Percentiles rank a stretch among this genome's conserved stretches.
Conservation (phyloP, 1,139 yeast species). For the Trichomonascaceae sp. region DNA sequence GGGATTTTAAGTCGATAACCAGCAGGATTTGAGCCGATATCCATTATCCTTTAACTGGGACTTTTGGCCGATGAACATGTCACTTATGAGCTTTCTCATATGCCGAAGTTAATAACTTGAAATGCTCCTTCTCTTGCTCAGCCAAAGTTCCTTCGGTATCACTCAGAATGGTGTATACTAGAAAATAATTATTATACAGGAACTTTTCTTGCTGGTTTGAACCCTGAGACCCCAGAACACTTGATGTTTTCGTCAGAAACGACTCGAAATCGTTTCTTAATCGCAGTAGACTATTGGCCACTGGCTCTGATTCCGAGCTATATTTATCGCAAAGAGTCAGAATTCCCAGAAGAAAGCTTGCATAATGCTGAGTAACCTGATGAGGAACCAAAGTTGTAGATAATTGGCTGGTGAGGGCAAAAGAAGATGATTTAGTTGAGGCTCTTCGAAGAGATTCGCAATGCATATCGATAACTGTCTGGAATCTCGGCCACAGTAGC, state of each 20-base stretch:
- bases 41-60: too few relatives aligned
- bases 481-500: slow-evolving; percentile 78
- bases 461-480: slow-evolving; percentile 66
- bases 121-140: slow-evolving; percentile 54
- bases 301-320: slow-evolving; percentile 51
- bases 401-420: slow-evolving; percentile 25
- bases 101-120: slow-evolving; percentile 55
- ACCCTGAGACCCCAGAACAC: slow-evolving; percentile 34
- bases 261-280: slow-evolving; percentile 76
- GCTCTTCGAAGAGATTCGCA: slow-evolving; percentile 58
- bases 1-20: background rate
- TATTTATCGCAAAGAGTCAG: slow-evolving; percentile 44
- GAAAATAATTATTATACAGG: slow-evolving; percentile 63
- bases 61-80: too few relatives aligned
- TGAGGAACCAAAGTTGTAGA: slow-evolving; percentile 44
- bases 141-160: slow-evolving; percentile 49
- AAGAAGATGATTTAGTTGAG: slow-evolving; percentile 30
- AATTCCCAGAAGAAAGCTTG: slow-evolving; percentile 67
- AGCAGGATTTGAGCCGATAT: too few relatives aligned
- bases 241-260: slow-evolving; percentile 56
- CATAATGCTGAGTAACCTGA: slow-evolving; percentile 74
- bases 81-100: slow-evolving; percentile 32
- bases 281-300: slow-evolving; percentile 60
- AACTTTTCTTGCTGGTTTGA: slow-evolving; percentile 57
- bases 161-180: slow-evolving; percentile 36